Base-by-base conservation (phyloP, 306 rosid genomes). In the Ormosia emarginata region DNA sequence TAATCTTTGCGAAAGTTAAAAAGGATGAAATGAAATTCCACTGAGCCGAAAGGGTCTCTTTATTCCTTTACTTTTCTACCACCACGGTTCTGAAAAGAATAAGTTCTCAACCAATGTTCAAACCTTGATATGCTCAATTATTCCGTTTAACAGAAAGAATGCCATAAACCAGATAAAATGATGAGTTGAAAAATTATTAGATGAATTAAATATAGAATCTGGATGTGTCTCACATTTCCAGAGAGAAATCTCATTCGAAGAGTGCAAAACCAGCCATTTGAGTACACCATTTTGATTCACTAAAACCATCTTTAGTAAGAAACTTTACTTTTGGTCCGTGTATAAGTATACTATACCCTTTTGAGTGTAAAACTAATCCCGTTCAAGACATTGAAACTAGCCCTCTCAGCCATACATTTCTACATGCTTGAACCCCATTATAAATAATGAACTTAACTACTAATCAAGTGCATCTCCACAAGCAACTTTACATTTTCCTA, bases 171-270 rank as follows among this genome's bases (percentile, higher is more conserved):
- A n/a, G 44, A 79, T 11, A 2, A 4, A 7, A 56, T 64, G 50
- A 7, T 40, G 10, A 53, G 67, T n/a, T 39, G 46, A 64, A 80
- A n/a, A 29, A 44, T 61, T 30, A 6, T 24, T 56, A 17, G 8
- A 71, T 34, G 10, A 14, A 53, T 34, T 37, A 71, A 71, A 56
- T 6, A 8, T 67, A 84, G 80, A 52, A 53, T 57, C 41, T 41
- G 66, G 49, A 43, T n/a, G 17, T 52, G 71, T 53, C 79, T 70
- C 33, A 37, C 12, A 10, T 44, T 53, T 33, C 14, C 65, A 17
- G 17, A 18, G 52, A 58, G 49, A 78, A 80, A 80, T 83, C 77
- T 57, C 17, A 76, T 83, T 75, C 49, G 0, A 58, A 32, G 77
- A 74, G 30, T 49, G 53, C 74, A 66, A 66, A 76, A 4, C 24